These are phyloP conservation scores for Tylopilus sp. DNA, from an alignment of 1,284 basidiomycete genomes.

Conservation along the genomic window DNA sequence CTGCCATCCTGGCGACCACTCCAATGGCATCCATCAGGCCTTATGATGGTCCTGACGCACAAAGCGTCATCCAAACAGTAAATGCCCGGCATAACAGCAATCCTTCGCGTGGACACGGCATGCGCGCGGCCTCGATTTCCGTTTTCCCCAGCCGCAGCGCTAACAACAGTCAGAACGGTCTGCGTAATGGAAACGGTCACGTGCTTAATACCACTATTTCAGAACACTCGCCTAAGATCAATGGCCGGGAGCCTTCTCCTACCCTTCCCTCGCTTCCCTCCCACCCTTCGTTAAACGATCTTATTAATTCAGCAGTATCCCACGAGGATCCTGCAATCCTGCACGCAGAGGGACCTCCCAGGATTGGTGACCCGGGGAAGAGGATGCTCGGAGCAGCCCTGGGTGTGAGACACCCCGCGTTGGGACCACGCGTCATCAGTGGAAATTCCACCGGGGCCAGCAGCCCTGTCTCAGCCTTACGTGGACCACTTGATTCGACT, in stretches of 20 bases:
- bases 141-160: conserved; percentile 51
- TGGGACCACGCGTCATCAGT: conserved; percentile 57
- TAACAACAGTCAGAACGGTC: conserved; percentile 41
- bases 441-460: conserved; percentile 30
- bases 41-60: conserved; percentile 93
- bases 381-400: conserved; percentile 80
- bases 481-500: conserved; percentile 54
- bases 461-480: conserved; percentile 21
- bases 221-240: conserved; percentile 43
- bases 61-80: conserved; percentile 85
- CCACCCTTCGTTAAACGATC: conserved; percentile 76
- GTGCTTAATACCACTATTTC: conserved; percentile 47
- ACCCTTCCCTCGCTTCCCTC: conserved; percentile 75
- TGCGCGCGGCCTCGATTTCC: conserved; percentile 66
- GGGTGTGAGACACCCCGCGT: conserved; percentile 71
- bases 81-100: conserved; percentile 66
- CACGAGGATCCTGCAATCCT: conserved; percentile 64
- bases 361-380: conserved; percentile 80
- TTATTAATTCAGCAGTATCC: conserved; percentile 62
- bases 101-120: conserved; percentile 63
- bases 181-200: conserved; percentile 38
- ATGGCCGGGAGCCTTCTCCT: conserved; percentile 65
- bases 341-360: conserved; percentile 44
- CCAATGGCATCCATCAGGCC: conserved; percentile 69
- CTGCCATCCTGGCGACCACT: conserved; percentile 64